Conservation (phyloP, 768 basidiomycete species). For the Mycena belliarum region DNA sequence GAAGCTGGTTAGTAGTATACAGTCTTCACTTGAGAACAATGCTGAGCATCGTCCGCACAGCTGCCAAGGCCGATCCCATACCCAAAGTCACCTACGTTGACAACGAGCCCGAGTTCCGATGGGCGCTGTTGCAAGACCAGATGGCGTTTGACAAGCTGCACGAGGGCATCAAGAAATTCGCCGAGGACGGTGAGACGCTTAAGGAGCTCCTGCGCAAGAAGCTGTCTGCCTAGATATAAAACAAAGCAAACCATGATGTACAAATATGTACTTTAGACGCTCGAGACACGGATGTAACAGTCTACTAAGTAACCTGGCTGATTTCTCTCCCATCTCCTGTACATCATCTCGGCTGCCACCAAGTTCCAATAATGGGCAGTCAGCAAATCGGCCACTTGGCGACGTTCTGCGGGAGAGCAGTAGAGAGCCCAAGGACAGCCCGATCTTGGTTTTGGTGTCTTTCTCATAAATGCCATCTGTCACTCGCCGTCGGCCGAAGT, state of each 20-base stretch:
- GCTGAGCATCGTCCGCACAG: conserved; percentile 30
- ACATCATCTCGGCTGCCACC: too few species aligned
- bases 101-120: conserved; percentile 96
- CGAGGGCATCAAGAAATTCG: conserved; percentile 98
- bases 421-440: too few species aligned
- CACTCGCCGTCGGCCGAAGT: too few species aligned
- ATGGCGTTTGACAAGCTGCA: conserved; percentile 99
- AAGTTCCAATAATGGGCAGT: too few species aligned
- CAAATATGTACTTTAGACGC: conserved; percentile 15
- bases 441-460: too few species aligned
- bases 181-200: conserved; percentile 90
- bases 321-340: too few species aligned
- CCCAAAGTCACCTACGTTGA: conserved; percentile 84
- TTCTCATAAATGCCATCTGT: too few species aligned
- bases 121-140: conserved; percentile 86
- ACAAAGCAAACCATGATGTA: not conserved
- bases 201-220: conserved; percentile 79
- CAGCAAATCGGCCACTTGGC: too few species aligned
- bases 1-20: conserved; percentile 49
- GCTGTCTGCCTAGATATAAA: conserved; percentile 46
- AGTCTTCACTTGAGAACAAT: not conserved
- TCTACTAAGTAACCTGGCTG: too few species aligned
- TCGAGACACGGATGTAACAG: not conserved
- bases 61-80: conserved; percentile 59
- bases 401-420: too few species aligned